Evolutionary conservation across 2,329 filamentous ascomycete genomes (phyloP).

Genomic region (Xylaria sp.): DNA sequence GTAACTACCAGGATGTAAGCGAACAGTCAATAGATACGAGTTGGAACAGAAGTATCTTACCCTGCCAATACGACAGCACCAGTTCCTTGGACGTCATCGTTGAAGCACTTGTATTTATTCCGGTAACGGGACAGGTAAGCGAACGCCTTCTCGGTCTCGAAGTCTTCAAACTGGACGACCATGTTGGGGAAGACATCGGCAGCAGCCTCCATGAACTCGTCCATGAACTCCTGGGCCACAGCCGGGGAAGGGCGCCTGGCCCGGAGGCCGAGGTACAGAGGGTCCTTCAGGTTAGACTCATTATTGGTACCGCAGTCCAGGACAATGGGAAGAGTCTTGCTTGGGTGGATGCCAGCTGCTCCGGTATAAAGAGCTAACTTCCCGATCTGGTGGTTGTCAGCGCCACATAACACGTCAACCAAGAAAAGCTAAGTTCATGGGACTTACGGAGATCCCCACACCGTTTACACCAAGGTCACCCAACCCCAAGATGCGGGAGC

Average conservation of each 20-base stretch:
- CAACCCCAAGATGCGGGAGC: conserved; percentile 87
- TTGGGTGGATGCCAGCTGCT: conserved; percentile 91
- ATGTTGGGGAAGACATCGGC: conserved; percentile 70
- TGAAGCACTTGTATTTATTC: conserved; percentile 91
- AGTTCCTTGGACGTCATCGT: conserved; percentile 97
- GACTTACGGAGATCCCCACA: conserved; percentile 87
- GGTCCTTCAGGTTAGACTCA: conserved; percentile 66
- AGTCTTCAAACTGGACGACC: conserved; percentile 94
- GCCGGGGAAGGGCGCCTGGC: conserved; percentile 76
- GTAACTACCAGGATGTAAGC: conserved; percentile 44
- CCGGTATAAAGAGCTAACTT: conserved; percentile 95
- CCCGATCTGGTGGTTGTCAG: conserved; percentile 63
- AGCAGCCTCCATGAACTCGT: conserved; percentile 93
- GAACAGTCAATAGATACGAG: neutral
- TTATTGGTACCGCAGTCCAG: conserved; percentile 69
- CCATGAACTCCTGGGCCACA: conserved; percentile 88
- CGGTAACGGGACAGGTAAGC: conserved; percentile 89
- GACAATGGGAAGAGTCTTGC: conserved; percentile 75
- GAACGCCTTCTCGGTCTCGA: conserved; percentile 91
- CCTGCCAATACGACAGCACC: conserved; percentile 92
- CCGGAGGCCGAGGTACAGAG: conserved; percentile 87
- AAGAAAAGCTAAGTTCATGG: conserved; percentile 5
- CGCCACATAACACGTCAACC: conserved; percentile 15
- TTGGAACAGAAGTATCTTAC: conserved; percentile 43
- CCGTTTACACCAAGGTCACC: conserved; percentile 96